phyloP scores from a whole-genome alignment of 2,329 filamentous ascomycete species.

The Sporothrix phasma region DNA sequence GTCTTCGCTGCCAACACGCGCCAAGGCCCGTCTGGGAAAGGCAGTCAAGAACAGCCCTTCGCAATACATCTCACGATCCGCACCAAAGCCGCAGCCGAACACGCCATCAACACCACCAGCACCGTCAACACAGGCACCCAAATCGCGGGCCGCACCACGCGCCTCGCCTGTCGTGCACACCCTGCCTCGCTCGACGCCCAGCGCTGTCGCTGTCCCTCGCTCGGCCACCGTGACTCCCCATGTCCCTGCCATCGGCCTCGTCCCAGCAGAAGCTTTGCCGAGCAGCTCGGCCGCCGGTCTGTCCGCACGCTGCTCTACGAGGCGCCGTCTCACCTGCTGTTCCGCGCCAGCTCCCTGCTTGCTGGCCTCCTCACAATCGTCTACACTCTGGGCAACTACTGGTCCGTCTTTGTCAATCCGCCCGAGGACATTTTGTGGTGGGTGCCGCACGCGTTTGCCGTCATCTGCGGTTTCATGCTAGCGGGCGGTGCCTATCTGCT shows the following conservation, averaged over 20 bases:
- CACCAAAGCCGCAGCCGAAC: background rate
- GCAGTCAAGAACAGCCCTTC: background rate
- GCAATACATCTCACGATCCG: background rate
- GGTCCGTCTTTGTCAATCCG: constrained; percentile 37
- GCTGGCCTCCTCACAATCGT: constrained; percentile 44
- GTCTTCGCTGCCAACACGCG: background rate
- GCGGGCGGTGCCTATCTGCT: constrained; percentile 51
- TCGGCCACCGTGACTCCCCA: background rate
- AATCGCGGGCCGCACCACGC: background rate
- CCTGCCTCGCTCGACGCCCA: background rate
- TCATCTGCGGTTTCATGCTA: constrained; percentile 50
- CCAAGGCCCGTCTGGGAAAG: background rate
- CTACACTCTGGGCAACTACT: constrained; percentile 42
- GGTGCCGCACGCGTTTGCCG: constrained; percentile 47
- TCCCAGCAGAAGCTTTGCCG: constrained; percentile 32
- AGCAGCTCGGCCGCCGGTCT: constrained; percentile 45
- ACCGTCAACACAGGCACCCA: background rate
- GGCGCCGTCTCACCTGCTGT: constrained; percentile 53
- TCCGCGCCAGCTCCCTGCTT: constrained; percentile 49
- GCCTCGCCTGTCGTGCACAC: background rate
- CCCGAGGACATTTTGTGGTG: constrained; percentile 44
- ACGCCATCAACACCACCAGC: background rate
- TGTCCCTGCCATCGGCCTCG: background rate
- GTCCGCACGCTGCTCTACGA: constrained; percentile 53
- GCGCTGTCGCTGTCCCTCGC: background rate